Conservation (phyloP, 441 rosid species). For the Rhodomyrtus psidioides region DNA sequence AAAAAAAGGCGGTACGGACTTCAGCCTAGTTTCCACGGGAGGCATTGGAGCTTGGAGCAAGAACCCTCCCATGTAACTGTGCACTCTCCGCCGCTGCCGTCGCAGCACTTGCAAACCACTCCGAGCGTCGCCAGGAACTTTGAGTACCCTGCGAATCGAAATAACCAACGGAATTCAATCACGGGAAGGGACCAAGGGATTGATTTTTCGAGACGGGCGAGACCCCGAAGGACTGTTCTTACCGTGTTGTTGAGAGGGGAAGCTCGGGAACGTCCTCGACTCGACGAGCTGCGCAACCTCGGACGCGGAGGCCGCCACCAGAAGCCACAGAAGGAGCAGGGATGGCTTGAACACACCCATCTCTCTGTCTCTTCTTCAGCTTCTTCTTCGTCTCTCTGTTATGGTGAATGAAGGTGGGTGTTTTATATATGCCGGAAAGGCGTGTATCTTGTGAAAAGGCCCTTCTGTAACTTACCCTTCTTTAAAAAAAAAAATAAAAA, state of each 20-base stretch:
- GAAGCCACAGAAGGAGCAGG: conserved; percentile 11
- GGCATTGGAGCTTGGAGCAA: conserved; percentile 34
- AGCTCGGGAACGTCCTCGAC: conserved; percentile 23
- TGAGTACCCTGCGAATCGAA: conserved; percentile 8
- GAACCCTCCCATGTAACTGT: conserved; percentile 27
- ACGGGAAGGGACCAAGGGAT: too few species aligned
- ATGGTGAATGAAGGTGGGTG: not conserved
- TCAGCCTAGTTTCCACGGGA: conserved; percentile 39
- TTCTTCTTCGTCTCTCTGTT: too few species aligned
- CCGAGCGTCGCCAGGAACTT: conserved; percentile 34
- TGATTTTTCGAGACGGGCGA: not conserved
- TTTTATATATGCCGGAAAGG: not conserved
- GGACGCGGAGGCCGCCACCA: conserved; percentile 3
- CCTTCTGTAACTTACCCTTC: not conserved
- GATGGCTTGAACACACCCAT: conserved; percentile 12
- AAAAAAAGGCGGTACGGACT: not conserved
- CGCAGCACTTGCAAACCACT: conserved; percentile 36
- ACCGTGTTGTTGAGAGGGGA: conserved; percentile 16
- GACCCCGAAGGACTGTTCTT: not conserved
- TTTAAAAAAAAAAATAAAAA: not conserved
- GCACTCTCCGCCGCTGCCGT: conserved; percentile 21
- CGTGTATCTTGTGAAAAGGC: not conserved
- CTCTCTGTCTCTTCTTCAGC: not conserved
- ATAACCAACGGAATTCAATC: not conserved
- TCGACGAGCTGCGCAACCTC: conserved; percentile 4